Conservation (phyloP, 2,329 filamentous ascomycete species). For the Penicillium sp. region DNA sequence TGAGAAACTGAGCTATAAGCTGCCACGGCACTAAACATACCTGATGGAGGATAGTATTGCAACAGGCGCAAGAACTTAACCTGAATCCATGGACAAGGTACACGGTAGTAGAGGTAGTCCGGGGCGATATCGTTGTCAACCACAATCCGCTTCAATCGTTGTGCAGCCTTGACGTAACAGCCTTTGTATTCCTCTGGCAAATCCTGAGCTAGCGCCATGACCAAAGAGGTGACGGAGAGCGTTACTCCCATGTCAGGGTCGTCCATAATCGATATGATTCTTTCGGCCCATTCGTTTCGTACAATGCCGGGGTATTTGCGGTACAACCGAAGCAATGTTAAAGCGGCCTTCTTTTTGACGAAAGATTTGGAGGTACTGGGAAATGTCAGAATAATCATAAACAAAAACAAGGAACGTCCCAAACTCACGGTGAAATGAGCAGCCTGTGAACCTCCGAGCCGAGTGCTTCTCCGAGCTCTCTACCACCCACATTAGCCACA, state of each 20-base stretch:
- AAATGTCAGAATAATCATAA: neutral
- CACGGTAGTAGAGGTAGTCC: conserved; percentile 97
- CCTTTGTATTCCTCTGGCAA: conserved; percentile 89
- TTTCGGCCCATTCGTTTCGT: conserved; percentile 91
- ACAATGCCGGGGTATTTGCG: conserved; percentile 90
- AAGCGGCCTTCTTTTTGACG: conserved; percentile 96
- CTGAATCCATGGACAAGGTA: conserved; percentile 98
- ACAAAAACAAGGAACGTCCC: conserved; percentile 33
- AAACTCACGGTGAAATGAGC: conserved; percentile 78
- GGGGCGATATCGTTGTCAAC: conserved; percentile 80
- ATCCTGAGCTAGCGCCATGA: conserved; percentile 90
- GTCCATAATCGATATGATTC: conserved; percentile 98
- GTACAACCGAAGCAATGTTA: conserved; percentile 86
- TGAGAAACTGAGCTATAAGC: neutral
- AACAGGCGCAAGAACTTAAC: conserved; percentile 84
- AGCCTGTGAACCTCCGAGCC: conserved; percentile 86
- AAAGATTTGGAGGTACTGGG: conserved; percentile 80
- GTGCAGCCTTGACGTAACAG: conserved; percentile 86
- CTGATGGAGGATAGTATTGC: conserved; percentile 92
- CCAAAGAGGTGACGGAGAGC: conserved; percentile 85
- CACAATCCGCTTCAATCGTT: conserved; percentile 76
- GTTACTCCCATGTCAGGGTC: conserved; percentile 89
- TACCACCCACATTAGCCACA: conserved; percentile 91
- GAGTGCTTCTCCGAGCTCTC: conserved; percentile 93
- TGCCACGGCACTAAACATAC: conserved; percentile 41